Evolutionary conservation across 306 rosid species (phyloP).

Genomic region (Pachyrhizus erosus): DNA sequence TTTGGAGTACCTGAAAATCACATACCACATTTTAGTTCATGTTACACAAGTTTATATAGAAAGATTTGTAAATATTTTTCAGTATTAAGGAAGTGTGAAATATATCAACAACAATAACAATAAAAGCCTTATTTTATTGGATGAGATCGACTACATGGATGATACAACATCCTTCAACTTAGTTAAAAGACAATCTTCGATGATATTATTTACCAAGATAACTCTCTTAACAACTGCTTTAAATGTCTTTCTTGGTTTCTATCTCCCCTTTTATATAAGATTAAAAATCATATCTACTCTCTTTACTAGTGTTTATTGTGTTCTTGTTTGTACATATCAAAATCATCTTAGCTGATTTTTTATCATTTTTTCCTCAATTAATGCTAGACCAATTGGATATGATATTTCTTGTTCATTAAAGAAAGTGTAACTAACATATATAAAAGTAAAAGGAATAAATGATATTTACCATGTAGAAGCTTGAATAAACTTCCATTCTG

Average conservation of each 20-base stretch:
- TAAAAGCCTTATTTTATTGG: background rate
- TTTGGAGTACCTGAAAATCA: conserved; percentile 60
- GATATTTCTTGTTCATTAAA: background rate
- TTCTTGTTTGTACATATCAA: background rate
- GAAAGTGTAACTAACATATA: background rate
- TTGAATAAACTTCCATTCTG: conserved; percentile 78
- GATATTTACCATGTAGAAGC: conserved; percentile 69
- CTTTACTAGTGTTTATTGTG: background rate
- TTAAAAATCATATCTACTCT: background rate
- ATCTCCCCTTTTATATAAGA: background rate
- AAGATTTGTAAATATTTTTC: background rate
- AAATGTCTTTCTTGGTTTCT: background rate
- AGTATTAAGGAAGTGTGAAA: background rate
- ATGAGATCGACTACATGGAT: background rate
- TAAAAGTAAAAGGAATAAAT: background rate
- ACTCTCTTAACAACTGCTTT: no score
- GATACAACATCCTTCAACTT: background rate
- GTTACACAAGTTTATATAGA: background rate
- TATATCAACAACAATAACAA: background rate
- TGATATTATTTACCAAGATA: background rate
- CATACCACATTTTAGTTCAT: conserved; percentile 7
- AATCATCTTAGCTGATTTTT: background rate
- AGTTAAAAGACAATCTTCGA: background rate
- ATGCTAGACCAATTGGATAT: background rate
- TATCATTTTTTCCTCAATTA: no score